phyloP scores from a whole-genome alignment of 169 alveolate genomes.

The Plasmodium inui region DNA sequence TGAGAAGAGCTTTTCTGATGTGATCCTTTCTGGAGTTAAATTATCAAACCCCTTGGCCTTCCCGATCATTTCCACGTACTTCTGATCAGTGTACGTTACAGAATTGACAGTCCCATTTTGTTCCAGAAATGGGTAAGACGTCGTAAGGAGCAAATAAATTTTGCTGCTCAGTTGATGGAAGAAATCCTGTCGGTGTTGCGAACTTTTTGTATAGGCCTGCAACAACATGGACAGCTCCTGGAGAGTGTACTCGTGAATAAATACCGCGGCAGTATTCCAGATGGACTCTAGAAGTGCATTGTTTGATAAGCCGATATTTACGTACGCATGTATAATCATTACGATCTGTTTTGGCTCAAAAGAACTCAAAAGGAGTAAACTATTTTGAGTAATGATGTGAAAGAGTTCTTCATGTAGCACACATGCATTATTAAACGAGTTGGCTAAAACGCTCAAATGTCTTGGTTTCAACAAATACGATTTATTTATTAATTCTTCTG shows the following conservation, averaged over 20 bases:
- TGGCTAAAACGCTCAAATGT: constrained; percentile 67
- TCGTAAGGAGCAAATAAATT: constrained; percentile 13
- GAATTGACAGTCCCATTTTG: background rate
- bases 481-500: constrained; percentile 56
- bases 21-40: background rate
- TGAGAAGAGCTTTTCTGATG: background rate
- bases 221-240: constrained; percentile 70
- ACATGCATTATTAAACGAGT: constrained; percentile 64
- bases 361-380: constrained; percentile 15
- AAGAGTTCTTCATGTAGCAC: constrained; percentile 48
- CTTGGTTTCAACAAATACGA: constrained; percentile 55
- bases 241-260: constrained; percentile 28
- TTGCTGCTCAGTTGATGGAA: background rate
- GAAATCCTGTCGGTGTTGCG: constrained; percentile 37
- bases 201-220: constrained; percentile 67
- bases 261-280: constrained; percentile 26
- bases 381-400: constrained; percentile 36
- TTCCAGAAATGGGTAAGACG: constrained; percentile 19
- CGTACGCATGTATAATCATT: constrained; percentile 69
- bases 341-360: constrained; percentile 69
- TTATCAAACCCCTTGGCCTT: background rate
- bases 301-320: constrained; percentile 47
- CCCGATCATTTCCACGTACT: background rate
- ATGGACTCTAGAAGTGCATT: constrained; percentile 24
- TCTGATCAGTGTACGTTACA: constrained; percentile 13